Conservation (phyloP, 345 rosid species). For the Corchorus olitorius region DNA sequence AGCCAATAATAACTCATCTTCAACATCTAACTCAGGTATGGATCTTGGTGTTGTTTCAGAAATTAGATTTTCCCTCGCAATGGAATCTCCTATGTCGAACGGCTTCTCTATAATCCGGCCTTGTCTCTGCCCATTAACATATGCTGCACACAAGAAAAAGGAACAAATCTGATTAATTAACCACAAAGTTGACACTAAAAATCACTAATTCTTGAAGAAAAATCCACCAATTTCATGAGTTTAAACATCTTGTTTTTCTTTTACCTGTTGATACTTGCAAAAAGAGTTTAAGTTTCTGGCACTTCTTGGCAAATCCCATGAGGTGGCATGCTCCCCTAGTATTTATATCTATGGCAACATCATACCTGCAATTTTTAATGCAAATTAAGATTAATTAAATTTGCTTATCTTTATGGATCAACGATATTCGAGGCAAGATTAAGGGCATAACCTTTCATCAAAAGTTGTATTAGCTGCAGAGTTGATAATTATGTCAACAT, state of each 20-base stretch:
- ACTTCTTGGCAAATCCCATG: conserved; percentile 71
- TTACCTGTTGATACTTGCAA: conserved; percentile 77
- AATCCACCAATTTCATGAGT: not conserved
- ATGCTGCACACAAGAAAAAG: conserved; percentile 45
- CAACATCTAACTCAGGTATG: conserved; percentile 52
- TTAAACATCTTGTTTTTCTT: not conserved
- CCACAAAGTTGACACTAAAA: not conserved
- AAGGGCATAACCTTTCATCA: conserved; percentile 57
- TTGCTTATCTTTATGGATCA: not conserved
- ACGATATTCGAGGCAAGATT: not conserved
- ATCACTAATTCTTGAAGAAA: not conserved
- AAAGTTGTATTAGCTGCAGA: conserved; percentile 88
- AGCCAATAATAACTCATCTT: conserved; percentile 63
- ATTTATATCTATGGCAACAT: conserved; percentile 70
- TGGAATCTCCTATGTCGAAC: conserved; percentile 68
- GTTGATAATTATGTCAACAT: conserved; percentile 44
- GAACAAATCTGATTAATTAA: not conserved
- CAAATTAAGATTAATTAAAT: not conserved
- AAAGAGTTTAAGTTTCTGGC: conserved; percentile 68
- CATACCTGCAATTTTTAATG: conserved; percentile 53
- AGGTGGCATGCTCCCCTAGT: conserved; percentile 70
- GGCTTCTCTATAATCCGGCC: conserved; percentile 88
- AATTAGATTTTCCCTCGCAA: conserved; percentile 57
- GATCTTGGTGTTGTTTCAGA: conserved; percentile 34
- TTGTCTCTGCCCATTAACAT: conserved; percentile 93